Evolutionary conservation across 1,284 basidiomycete species (phyloP).

Genomic region (Apiotrichum porosum): DNA sequence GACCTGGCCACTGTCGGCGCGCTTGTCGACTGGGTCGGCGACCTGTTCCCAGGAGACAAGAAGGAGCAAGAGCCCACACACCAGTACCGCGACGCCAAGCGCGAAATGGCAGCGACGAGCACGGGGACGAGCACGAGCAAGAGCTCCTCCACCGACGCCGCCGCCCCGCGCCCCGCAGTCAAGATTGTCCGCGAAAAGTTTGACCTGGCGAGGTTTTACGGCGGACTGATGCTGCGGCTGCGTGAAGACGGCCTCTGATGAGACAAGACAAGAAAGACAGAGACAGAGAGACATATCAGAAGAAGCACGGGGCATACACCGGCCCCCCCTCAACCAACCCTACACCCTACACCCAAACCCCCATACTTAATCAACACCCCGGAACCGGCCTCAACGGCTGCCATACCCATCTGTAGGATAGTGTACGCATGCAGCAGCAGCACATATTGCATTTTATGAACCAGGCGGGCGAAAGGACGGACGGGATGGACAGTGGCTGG

Average conservation of each 20-base stretch:
- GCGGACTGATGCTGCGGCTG: conserved; percentile 48
- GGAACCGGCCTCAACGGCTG: no score
- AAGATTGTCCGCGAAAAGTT: conserved; percentile 45
- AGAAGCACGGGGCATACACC: no score
- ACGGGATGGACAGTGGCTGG: no score
- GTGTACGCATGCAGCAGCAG: no score
- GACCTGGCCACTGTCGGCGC: conserved; percentile 47
- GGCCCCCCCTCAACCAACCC: no score
- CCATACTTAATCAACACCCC: no score
- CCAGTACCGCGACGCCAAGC: conserved; percentile 39
- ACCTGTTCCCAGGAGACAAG: conserved; percentile 38
- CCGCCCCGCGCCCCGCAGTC: conserved; percentile 13
- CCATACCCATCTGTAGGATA: no score
- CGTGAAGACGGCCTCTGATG: conserved; percentile 44
- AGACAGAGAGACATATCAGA: background rate
- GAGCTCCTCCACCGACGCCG: conserved; percentile 10
- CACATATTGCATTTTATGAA: no score
- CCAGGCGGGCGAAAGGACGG: no score
- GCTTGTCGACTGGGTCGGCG: conserved; percentile 48
- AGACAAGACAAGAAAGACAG: background rate
- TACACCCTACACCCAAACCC: no score
- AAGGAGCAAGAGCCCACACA: conserved; percentile 25
- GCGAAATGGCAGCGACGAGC: conserved; percentile 28
- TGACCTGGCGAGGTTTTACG: conserved; percentile 48
- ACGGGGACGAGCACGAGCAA: no score